Conservation (phyloP, 1,139 yeast species). For the Spathaspora sp. region DNA sequence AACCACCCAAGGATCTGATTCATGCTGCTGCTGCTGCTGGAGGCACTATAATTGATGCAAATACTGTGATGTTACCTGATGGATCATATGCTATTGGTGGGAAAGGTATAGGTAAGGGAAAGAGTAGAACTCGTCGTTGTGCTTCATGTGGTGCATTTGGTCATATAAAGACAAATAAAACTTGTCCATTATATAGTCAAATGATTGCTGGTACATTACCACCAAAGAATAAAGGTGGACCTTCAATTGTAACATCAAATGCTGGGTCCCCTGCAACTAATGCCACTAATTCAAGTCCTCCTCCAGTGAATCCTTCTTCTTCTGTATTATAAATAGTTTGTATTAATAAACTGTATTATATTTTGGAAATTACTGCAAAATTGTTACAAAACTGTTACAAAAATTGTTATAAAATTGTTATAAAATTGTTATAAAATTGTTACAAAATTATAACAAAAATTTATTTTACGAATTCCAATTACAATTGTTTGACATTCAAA, state of each 20-base stretch:
- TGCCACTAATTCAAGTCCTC: background rate
- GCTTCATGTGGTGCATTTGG: slow-evolving; percentile 96
- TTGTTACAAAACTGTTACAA: background rate
- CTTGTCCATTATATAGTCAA: slow-evolving; percentile 76
- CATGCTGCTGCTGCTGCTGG: slow-evolving; percentile 54
- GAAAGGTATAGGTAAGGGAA: slow-evolving; percentile 70
- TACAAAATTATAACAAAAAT: no score
- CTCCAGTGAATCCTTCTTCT: slow-evolving; percentile 2
- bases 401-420: background rate
- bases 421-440: background rate
- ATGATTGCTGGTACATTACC: slow-evolving; percentile 24
- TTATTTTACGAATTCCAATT: no score
- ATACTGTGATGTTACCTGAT: slow-evolving; percentile 45
- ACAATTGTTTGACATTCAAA: no score
- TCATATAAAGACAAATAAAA: slow-evolving; percentile 85
- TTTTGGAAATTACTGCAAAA: background rate
- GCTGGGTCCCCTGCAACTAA: slow-evolving; percentile 1
- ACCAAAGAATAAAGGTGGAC: slow-evolving; percentile 5
- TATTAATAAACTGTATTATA: background rate
- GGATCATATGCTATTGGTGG: slow-evolving; percentile 54
- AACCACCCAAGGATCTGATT: slow-evolving; percentile 35
- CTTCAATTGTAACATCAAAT: background rate
- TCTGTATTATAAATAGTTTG: background rate
- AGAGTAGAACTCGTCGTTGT: slow-evolving; percentile 81
- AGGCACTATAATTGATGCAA: slow-evolving; percentile 40